Conservation (phyloP, 75 land plant genomes). For the Picea sitchensis region DNA sequence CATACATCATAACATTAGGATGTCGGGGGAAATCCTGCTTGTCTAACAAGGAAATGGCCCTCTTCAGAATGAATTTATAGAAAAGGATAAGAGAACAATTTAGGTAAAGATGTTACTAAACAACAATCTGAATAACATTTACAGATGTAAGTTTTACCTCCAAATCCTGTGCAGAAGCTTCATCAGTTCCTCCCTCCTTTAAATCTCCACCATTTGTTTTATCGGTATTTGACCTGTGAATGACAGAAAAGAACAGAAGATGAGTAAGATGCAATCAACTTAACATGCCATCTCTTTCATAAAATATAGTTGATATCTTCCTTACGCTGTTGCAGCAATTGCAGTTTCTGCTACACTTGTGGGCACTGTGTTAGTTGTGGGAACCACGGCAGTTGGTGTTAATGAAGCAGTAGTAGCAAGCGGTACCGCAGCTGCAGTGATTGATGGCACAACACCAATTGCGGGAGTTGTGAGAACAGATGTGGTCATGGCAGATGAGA, state of each 20-base stretch:
- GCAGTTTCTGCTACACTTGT: constrained; percentile 10
- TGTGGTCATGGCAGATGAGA: constrained; percentile 11
- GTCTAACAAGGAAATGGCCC: not conserved
- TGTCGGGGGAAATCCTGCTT: not conserved
- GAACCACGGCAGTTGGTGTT: not conserved
- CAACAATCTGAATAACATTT: not conserved
- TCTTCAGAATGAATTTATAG: not conserved
- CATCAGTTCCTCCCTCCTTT: constrained; percentile 33
- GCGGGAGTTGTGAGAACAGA: constrained; percentile 5
- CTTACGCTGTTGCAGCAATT: constrained; percentile 6
- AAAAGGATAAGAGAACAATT: not conserved
- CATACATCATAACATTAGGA: no score
- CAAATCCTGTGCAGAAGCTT: constrained; percentile 59
- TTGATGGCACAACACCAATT: constrained; percentile 10
- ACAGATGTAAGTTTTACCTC: constrained; percentile 36
- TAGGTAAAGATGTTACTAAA: not conserved
- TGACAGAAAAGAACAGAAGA: not conserved
- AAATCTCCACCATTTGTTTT: constrained; percentile 7
- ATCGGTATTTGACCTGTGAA: constrained; percentile 12
- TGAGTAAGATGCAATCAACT: not conserved
- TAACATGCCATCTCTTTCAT: not conserved
- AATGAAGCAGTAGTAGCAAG: constrained; percentile 17
- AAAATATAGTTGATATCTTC: not conserved
- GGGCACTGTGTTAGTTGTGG: not conserved
- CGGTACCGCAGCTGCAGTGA: constrained; percentile 1